Evolutionary conservation across 2,329 filamentous ascomycete genomes (phyloP), one percentile per base, ranked within the genome.

Genomic region (Pseudohalonectria lignicola): DNA sequence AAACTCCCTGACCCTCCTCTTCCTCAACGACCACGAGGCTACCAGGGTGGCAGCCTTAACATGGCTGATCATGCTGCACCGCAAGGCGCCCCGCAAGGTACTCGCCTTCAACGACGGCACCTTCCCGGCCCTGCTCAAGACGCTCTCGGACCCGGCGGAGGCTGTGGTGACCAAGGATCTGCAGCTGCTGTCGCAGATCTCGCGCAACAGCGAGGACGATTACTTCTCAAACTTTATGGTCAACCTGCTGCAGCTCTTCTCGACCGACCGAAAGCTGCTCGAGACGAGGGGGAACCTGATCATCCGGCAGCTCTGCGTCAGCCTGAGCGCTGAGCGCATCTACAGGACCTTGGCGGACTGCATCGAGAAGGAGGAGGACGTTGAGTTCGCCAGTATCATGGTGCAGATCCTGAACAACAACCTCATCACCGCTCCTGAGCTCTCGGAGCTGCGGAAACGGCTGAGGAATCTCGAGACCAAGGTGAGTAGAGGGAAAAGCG

Each of bases 161-260:
- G 85, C 87, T 15, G 92, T 98, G 6, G 93, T 98, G 2, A 96
- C 86, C 4, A 85, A 92, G 49, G 92, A 98, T 56, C 63, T 98
- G 21, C 85, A 96, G 45, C 69, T 98, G 13, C 70, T 98, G 3
- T 96, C 90, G 1, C 92, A 98, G 49, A 96, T 98, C 39, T 96
- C 90, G 3, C 79, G 83, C 46, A 94, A 95, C 50, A 96, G 87
- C 53, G 92, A 96, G 51, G 92, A 98, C 53, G 86, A 88, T 46
- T 96, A 96, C 59, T 98, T 98, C 55, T 82, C 86, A 2, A 94
- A 90, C 18, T 98, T 98, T 57, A 98, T 98, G 92, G 83, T 95
- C 43, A 94, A 94, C 53, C 67, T 98, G 9, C 66, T 98, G 31
- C 92, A 95, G 54, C 73, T 98, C 1, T 98, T 98, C 55, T 93